phyloP scores from a whole-genome alignment of 768 basidiomycete species.

The Pleurotus tuber-regium region DNA sequence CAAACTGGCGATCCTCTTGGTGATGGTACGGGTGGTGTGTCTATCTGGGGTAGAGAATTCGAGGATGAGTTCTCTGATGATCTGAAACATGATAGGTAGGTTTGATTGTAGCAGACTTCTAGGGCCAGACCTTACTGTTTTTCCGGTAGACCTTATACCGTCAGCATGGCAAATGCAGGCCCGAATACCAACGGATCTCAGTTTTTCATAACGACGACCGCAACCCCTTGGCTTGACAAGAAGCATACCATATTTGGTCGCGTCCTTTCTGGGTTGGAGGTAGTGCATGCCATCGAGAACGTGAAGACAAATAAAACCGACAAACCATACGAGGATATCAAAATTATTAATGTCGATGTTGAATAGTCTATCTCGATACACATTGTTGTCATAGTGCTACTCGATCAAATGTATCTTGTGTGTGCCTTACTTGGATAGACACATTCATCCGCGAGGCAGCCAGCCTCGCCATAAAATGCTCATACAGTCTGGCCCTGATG shows the following conservation, averaged over 20 bases:
- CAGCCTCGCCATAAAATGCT: slow-evolving; percentile 33
- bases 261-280: slow-evolving; percentile 82
- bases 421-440: slow-evolving; percentile 28
- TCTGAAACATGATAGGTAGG: slow-evolving; percentile 85
- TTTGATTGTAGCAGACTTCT: slow-evolving; percentile 8
- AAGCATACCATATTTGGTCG: slow-evolving; percentile 94
- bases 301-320: slow-evolving; percentile 82
- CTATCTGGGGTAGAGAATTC: slow-evolving; percentile 88
- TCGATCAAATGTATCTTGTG: slow-evolving; percentile 38
- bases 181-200: slow-evolving; percentile 92
- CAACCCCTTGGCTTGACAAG: slow-evolving; percentile 90
- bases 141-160: slow-evolving; percentile 75
- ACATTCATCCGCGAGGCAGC: slow-evolving; percentile 17
- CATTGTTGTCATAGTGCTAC: slow-evolving; percentile 40
- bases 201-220: slow-evolving; percentile 96
- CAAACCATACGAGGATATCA: slow-evolving; percentile 92
- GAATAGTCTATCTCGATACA: slow-evolving; percentile 37
- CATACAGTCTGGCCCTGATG: slow-evolving; percentile 28
- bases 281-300: slow-evolving; percentile 90
- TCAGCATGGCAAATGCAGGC: slow-evolving; percentile 95
- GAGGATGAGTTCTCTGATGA: slow-evolving; percentile 93
- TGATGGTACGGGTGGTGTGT: slow-evolving; percentile 89
- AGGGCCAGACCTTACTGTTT: slow-evolving; percentile 2
- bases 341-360: slow-evolving; percentile 78
- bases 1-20: slow-evolving; percentile 96